Conservation (phyloP, 805 yeast species). For the Starmerella roubikii region DNA sequence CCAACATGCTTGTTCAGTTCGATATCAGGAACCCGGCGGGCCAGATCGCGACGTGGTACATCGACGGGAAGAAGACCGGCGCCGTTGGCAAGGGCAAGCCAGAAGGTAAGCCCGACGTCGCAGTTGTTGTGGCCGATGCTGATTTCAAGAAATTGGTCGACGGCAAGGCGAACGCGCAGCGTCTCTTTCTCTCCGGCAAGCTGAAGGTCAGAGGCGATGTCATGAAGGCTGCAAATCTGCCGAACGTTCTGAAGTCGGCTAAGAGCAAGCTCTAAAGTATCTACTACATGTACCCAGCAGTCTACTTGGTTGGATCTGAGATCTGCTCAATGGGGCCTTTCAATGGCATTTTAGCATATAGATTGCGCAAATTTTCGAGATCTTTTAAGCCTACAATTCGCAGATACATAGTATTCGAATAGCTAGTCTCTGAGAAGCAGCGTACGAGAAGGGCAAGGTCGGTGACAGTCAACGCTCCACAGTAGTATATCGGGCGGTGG, state of each 20-base stretch:
- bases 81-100: slow-evolving; percentile 33
- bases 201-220: slow-evolving; percentile 80
- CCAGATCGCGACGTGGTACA: slow-evolving; percentile 46
- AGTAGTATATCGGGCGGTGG: neutral
- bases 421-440: no score
- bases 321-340: no score
- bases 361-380: no score
- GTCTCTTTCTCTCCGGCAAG: slow-evolving; percentile 70
- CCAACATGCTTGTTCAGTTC: slow-evolving; percentile 52
- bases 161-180: slow-evolving; percentile 77
- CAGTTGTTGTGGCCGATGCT: slow-evolving; percentile 48
- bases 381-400: no score
- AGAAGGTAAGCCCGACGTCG: slow-evolving; percentile 41
- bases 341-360: no score
- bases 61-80: slow-evolving; percentile 56
- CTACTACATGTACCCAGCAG: no score
- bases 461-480: neutral
- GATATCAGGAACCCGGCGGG: slow-evolving; percentile 51
- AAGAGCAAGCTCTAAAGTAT: slow-evolving; percentile 35
- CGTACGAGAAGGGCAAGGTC: no score
- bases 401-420: no score
- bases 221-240: slow-evolving; percentile 75
- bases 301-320: no score
- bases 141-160: slow-evolving; percentile 57
- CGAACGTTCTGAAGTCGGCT: slow-evolving; percentile 47